Evolutionary conservation across 208 protist genomes (phyloP).

Genomic region (Phytomonas sp.): DNA sequence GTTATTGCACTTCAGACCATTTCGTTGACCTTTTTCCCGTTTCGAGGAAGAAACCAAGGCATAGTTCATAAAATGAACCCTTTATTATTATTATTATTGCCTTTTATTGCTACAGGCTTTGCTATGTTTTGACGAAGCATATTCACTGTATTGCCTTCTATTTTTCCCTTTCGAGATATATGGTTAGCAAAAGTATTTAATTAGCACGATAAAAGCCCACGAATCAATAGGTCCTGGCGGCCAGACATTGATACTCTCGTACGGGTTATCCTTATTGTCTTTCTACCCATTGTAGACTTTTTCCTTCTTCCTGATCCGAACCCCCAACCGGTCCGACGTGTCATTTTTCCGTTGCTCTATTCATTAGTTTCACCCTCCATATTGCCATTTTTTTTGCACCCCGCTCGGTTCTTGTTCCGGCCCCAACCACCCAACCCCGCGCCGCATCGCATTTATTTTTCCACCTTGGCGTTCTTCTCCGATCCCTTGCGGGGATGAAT

Average conservation of each 20-base stretch:
- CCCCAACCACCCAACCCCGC: too few species aligned
- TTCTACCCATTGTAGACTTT: not conserved
- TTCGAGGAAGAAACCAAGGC: not conserved
- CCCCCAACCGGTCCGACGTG: not conserved
- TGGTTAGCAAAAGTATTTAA: not conserved
- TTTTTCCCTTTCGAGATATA: slow-evolving; percentile 4
- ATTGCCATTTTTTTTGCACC: not conserved
- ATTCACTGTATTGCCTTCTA: slow-evolving; percentile 2
- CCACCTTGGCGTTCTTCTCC: not conserved
- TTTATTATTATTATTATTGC: slow-evolving; percentile 9
- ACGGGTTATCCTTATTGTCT: not conserved
- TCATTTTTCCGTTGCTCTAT: too few species aligned
- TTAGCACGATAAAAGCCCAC: not conserved
- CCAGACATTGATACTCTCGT: not conserved
- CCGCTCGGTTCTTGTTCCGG: too few species aligned
- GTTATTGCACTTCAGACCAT: not conserved
- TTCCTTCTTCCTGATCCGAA: not conserved
- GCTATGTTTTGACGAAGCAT: not conserved
- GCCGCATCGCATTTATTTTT: too few species aligned
- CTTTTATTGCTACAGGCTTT: slow-evolving; percentile 5
- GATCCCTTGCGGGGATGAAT: slow-evolving; percentile 15
- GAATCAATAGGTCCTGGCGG: not conserved
- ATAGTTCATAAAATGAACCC: not conserved
- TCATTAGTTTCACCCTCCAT: too few species aligned
- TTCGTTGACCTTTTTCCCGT: not conserved